These are phyloP conservation scores for Rosa persica DNA, from an alignment of 306 rosid species.

Conservation along the genomic window DNA sequence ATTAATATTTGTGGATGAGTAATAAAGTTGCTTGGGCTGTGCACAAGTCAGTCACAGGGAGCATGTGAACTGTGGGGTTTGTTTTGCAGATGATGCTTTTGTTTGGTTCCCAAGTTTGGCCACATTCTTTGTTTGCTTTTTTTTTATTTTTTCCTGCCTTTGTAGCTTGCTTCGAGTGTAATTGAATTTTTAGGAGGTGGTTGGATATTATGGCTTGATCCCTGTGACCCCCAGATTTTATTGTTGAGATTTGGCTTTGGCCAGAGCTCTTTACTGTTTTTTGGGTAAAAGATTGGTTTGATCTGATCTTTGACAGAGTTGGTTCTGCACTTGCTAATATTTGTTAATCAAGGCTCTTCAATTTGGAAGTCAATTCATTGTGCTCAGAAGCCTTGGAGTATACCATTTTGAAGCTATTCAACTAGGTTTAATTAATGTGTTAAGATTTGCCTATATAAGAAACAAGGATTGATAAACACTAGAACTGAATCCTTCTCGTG, in stretches of 20 bases:
- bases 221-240: slow-evolving; percentile 14
- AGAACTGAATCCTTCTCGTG: slow-evolving; percentile 8
- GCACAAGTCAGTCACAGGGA: slow-evolving; percentile 34
- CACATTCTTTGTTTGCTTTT: slow-evolving; percentile 9
- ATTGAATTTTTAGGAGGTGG: slow-evolving; percentile 24
- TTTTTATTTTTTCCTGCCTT: background rate
- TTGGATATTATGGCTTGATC: slow-evolving; percentile 13
- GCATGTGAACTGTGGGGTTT: slow-evolving; percentile 67
- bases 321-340: background rate
- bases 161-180: slow-evolving; percentile 17
- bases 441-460: background rate
- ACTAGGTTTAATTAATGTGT: background rate
- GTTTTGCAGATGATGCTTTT: slow-evolving; percentile 35
- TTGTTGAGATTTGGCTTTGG: background rate
- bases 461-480: slow-evolving; percentile 4
- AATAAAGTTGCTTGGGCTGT: slow-evolving; percentile 36
- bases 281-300: background rate
- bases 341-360: background rate
- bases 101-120: slow-evolving; percentile 37
- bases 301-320: background rate
- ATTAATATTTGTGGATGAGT: slow-evolving; percentile 11
- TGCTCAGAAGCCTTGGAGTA: background rate
- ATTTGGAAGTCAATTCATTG: background rate
- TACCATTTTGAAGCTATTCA: background rate
- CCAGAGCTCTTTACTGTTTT: background rate